These are phyloP conservation scores for Daldinia decipiens DNA, from an alignment of 495 filamentous ascomycete genomes.

Conservation along the genomic window DNA sequence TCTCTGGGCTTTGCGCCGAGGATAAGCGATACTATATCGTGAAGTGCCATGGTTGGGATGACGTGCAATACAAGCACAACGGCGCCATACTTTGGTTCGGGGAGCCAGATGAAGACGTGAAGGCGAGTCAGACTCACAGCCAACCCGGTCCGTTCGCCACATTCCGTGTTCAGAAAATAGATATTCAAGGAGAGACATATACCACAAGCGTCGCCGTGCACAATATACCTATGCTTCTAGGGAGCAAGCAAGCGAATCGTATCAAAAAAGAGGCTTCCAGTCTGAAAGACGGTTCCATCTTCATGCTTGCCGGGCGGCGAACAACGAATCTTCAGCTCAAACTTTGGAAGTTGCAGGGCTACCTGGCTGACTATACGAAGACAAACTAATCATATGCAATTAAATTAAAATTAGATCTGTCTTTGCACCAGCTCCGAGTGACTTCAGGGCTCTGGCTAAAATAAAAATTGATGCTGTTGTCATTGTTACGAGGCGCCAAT, in stretches of 20 bases:
- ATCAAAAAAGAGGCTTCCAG: conserved; percentile 46
- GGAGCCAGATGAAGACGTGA: conserved; percentile 22
- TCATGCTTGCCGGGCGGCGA: conserved; percentile 54
- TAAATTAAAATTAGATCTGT: not conserved
- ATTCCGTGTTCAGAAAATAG: conserved; percentile 39
- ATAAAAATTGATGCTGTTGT: not conserved
- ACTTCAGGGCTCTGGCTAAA: not conserved
- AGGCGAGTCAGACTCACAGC: not conserved
- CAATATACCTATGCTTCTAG: conserved; percentile 54
- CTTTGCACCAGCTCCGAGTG: not conserved
- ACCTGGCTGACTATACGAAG: conserved; percentile 52
- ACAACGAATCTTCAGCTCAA: conserved; percentile 64
- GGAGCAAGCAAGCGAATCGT: conserved; percentile 47
- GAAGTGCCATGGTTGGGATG: conserved; percentile 50
- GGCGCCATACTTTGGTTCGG: conserved; percentile 54
- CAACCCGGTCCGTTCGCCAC: conserved; percentile 45
- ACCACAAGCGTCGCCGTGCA: conserved; percentile 52
- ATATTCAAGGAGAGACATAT: conserved; percentile 31
- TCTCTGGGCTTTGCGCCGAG: conserved; percentile 42
- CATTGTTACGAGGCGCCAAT: not conserved
- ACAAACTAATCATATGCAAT: not conserved
- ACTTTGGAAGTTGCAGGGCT: conserved; percentile 77
- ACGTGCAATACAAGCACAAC: conserved; percentile 46
- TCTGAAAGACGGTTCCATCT: conserved; percentile 51
- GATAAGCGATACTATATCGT: conserved; percentile 48